Evolutionary conservation across 305 asterid genomes (phyloP), one percentile per base, ranked within the genome.

Genomic region (Solanum aculeatissimum): DNA sequence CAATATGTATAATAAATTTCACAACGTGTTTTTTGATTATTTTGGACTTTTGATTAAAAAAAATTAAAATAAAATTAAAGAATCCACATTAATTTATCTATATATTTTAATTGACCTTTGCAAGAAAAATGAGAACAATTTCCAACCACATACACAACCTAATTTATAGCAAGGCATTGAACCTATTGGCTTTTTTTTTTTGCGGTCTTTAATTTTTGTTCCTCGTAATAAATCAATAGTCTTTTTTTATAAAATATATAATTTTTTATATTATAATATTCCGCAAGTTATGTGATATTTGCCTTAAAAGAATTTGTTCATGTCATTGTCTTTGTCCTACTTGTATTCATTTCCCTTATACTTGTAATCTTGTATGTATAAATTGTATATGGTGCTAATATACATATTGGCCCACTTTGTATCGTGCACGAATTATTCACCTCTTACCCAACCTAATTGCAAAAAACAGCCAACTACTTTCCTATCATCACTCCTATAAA

Each of bases 381-480:
- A 12, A 21, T 40, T 12, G 21, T 8, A 74, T 47, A 55, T 32
- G 43, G 81, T 29, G 58, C 38, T 13, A 23, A 74, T 29, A 23
- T n/a, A 74, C 14, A 74, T 23, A 23, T 45, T 0, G 55, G 35
- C 1, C 57, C 13, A 71, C 53, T 21, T 12, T 71, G 79, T 42
- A 75, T 75, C 81, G 81, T 75, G 62, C 42, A 75, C 43, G 60
- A 74, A 6, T 74, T 74, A 47, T 74, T 74, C 81, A 74, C 81
- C 81, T 1, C 81, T 47, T 74, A 47, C 42, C 42, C 81, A 74
- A 74, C 60, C 81, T 74, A 74, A 74, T 6, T 3, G 2, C 40
- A 43, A 72, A 72, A 74, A 5, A 14, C 60, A 45, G 9, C n/a
- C 55, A 74, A 42, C 81, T 47, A 74, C 60, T 74, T 71, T 43